Percentiles rank a stretch among this genome's conserved stretches.
phyloP scores from a whole-genome alignment of 2,329 filamentous ascomycete genomes.

The Aspergillus fructus region DNA sequence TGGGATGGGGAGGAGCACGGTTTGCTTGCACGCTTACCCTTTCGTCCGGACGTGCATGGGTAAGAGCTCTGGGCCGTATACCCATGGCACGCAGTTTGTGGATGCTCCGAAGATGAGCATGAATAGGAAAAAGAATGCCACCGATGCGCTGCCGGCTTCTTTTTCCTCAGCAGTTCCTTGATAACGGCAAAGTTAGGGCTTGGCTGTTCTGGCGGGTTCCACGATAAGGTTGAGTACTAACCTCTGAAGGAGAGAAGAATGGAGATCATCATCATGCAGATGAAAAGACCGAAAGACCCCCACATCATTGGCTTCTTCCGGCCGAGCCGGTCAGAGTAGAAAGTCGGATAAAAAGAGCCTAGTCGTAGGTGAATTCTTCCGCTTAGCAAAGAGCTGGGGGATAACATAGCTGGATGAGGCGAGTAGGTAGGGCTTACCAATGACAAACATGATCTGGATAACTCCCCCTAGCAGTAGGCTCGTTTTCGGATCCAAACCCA shows the following conservation, averaged over 20 bases:
- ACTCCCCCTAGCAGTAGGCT: conserved; percentile 50
- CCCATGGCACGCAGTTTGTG: conserved; percentile 52
- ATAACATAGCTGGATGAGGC: background rate
- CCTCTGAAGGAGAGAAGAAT: conserved; percentile 47
- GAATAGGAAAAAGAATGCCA: conserved; percentile 51
- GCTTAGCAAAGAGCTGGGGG: background rate
- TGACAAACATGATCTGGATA: conserved; percentile 31
- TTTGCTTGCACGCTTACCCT: conserved; percentile 33
- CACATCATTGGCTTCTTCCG: conserved; percentile 39
- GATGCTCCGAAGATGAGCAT: conserved; percentile 47
- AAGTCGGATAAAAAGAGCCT: conserved; percentile 46
- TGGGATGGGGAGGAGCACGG: background rate
- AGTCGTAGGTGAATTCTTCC: background rate
- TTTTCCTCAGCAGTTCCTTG: conserved; percentile 33
- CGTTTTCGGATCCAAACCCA: conserved; percentile 46
- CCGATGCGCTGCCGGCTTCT: conserved; percentile 45
- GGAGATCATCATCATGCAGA: conserved; percentile 44
- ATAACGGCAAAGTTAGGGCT: background rate
- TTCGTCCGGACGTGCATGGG: conserved; percentile 52
- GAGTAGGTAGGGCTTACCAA: conserved; percentile 17
- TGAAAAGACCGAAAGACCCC: conserved; percentile 32
- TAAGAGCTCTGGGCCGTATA: conserved; percentile 52
- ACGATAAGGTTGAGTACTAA: conserved; percentile 5
- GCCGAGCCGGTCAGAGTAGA: conserved; percentile 46
- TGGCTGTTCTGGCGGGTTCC: background rate